Evolutionary conservation across 148 eudicot genomes (phyloP).

Genomic region (Silene conica): DNA sequence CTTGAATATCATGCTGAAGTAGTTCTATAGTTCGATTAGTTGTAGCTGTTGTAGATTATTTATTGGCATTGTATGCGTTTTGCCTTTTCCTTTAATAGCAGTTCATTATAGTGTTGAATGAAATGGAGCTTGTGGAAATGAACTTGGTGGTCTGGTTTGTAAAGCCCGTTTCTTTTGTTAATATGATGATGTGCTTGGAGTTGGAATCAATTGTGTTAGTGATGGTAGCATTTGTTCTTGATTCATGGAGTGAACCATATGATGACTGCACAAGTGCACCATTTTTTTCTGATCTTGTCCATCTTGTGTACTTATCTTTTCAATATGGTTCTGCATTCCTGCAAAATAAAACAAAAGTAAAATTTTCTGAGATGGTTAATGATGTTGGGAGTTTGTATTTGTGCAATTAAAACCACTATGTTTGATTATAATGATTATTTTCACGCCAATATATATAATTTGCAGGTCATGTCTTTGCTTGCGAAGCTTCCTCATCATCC

Average conservation of each 20-base stretch:
- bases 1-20: slow-evolving; percentile 3
- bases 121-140: not conserved
- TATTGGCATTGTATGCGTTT: not conserved
- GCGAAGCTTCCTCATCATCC: slow-evolving; percentile 93
- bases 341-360: not conserved
- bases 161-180: not conserved
- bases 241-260: not conserved
- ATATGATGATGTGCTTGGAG: not conserved
- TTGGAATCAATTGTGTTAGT: not conserved
- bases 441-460: slow-evolving; percentile 5
- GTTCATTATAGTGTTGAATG: not conserved
- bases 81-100: not conserved
- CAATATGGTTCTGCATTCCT: slow-evolving; percentile 1
- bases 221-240: not conserved
- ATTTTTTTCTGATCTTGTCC: not conserved
- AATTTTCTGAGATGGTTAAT: not conserved
- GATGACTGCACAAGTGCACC: not conserved
- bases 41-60: not conserved
- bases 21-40: not conserved
- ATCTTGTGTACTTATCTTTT: not conserved
- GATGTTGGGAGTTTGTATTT: not conserved
- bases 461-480: slow-evolving; percentile 79
- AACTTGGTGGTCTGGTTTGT: not conserved
- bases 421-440: not conserved
- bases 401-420: not conserved